Evolutionary conservation across 352 stramenopile species (phyloP).

Genomic region (Globisporangium orthogonon): DNA sequence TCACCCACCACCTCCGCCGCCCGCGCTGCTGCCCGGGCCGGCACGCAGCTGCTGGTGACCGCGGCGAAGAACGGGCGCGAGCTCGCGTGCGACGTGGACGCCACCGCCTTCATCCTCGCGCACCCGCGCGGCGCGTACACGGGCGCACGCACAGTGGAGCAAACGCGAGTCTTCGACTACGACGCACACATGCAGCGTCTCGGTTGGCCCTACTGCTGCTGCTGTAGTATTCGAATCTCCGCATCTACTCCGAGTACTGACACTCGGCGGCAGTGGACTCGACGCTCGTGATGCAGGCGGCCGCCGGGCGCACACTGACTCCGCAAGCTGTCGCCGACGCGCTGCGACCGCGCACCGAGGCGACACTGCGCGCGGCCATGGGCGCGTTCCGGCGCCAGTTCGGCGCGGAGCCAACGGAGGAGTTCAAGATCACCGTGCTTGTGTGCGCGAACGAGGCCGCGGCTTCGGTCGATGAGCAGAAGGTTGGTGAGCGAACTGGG

Average conservation of each 20-base stretch:
- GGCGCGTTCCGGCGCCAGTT: slow-evolving; percentile 41
- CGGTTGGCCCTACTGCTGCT: slow-evolving; percentile 21
- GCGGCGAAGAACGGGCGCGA: slow-evolving; percentile 72
- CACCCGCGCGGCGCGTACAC: slow-evolving; percentile 72
- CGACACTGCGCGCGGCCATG: slow-evolving; percentile 69
- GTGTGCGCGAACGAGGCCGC: slow-evolving; percentile 34
- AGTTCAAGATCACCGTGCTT: slow-evolving; percentile 84
- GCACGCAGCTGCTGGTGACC: slow-evolving; percentile 21
- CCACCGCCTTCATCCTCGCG: slow-evolving; percentile 56
- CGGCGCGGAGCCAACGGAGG: slow-evolving; percentile 32
- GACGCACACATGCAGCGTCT: slow-evolving; percentile 72
- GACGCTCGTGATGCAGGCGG: slow-evolving; percentile 47
- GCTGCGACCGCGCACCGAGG: slow-evolving; percentile 49
- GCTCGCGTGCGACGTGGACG: slow-evolving; percentile 54
- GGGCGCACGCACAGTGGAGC: slow-evolving; percentile 56
- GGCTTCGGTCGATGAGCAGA: not conserved
- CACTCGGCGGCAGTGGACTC: slow-evolving; percentile 43
- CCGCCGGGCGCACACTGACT: slow-evolving; percentile 7
- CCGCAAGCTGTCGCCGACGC: slow-evolving; percentile 28
- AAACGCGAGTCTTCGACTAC: slow-evolving; percentile 75
- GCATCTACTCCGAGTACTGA: too few relatives aligned
- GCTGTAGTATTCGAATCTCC: too few relatives aligned
- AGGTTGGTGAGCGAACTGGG: not conserved
- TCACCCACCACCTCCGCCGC: not conserved
- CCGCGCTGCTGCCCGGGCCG: slow-evolving; percentile 13